Evolutionary conservation across 495 filamentous ascomycete genomes (phyloP), one percentile per base, ranked within the genome.

Genomic region (Penicillium diatomitis): DNA sequence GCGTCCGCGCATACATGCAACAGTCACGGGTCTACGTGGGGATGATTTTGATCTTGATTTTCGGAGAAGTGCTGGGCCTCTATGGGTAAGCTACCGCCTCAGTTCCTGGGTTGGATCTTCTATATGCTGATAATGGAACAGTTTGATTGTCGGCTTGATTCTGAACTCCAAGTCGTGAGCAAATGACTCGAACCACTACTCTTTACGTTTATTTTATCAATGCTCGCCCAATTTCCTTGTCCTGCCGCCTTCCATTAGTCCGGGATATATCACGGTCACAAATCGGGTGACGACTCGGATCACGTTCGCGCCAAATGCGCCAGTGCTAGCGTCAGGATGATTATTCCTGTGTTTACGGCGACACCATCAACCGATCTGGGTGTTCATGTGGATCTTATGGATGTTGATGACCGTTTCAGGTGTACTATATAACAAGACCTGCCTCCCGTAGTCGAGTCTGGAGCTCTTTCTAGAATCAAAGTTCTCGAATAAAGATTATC

Each of bases 41-140:
- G 66, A 96, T 97, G 92, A 91, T 98, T 49, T 66, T 98, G 57
- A 96, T 98, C 52, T 76, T 98, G 55, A 98, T 98, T 80, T 98
- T 98, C 63, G 91, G 87, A 42, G 92, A 99, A 76, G 92, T 99
- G 20, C 67, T 99, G 54, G 92, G 92, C 57, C 83, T 99, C 37
- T 99, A 99, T 62, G 94, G 94, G 85, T 94, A 79, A 54, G 85
- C 75, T 20, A 20, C 20, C 20, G 20, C 20, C 1, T 2, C 20
- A 20, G 20, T 20, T 20, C 20, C 20, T 20, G 20, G 20, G 20
- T 20, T 20, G 20, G 20, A 20, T 20, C 20, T 20, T 20, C 20
- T 20, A 20, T 20, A 20, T 20, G 20, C 20, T 20, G 20, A 20
- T 20, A 20, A 20, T 2, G 8, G 7, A 51, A 38, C 46, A 78